These are phyloP conservation scores for Lycium ferocissimum DNA, from an alignment of 257 asterid genomes.

Conservation along the genomic window DNA sequence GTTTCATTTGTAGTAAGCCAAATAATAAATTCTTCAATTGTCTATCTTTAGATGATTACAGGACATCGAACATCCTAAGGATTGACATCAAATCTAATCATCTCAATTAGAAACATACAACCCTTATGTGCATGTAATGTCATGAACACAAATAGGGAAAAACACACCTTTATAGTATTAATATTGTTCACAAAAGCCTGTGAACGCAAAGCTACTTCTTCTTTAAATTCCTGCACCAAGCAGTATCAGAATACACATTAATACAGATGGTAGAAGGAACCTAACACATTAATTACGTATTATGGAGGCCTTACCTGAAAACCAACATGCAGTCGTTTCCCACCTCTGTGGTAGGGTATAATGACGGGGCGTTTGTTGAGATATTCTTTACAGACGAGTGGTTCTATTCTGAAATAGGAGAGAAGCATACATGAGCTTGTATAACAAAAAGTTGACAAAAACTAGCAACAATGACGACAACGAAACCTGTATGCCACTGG, in stretches of 20 bases:
- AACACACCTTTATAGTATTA: conserved; percentile 63
- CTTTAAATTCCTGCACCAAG: conserved; percentile 80
- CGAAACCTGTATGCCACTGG: conserved; percentile 92
- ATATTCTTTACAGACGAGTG: conserved; percentile 87
- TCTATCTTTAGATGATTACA: conserved; percentile 8
- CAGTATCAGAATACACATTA: conserved; percentile 32
- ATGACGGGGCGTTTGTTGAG: conserved; percentile 73
- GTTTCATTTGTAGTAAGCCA: neutral
- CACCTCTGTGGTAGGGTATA: conserved; percentile 95
- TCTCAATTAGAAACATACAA: neutral
- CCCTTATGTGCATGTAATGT: neutral
- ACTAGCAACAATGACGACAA: neutral
- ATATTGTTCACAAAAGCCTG: conserved; percentile 68
- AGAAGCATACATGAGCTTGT: conserved; percentile 23
- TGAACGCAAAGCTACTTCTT: conserved; percentile 73
- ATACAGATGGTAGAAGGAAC: conserved; percentile 7
- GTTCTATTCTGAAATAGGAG: conserved; percentile 71
- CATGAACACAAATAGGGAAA: conserved; percentile 5
- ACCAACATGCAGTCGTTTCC: conserved; percentile 88
- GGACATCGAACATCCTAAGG: neutral
- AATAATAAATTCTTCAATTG: neutral
- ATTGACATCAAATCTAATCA: neutral
- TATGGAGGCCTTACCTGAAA: conserved; percentile 63
- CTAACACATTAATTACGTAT: neutral
- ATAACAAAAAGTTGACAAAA: conserved; percentile 19